A percentile compares a stretch with the other conserved stretches of the same genome.
These are phyloP conservation scores for Trifolium pratense DNA, from an alignment of 306 rosid genomes.

Conservation along the genomic window DNA sequence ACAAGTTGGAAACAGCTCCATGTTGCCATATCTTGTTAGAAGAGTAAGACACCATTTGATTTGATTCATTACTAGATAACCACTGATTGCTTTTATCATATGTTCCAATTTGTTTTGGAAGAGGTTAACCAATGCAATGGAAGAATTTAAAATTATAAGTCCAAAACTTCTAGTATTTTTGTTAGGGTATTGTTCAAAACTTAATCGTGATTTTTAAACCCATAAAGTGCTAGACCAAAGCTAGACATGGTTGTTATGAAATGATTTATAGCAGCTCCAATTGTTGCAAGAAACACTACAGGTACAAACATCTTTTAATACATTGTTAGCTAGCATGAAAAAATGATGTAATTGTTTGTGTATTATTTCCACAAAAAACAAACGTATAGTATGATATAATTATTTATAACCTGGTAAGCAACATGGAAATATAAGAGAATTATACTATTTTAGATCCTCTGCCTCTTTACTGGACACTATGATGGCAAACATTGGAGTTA, in stretches of 20 bases:
- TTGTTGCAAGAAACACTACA: not conserved
- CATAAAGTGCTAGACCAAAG: slow-evolving; percentile 83
- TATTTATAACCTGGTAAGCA: not conserved
- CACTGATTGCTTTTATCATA: too few species aligned
- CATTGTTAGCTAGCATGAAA: not conserved
- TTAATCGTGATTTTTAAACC: not conserved
- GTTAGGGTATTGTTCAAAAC: not conserved
- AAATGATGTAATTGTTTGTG: not conserved
- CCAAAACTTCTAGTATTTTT: too few species aligned
- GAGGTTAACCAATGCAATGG: too few species aligned
- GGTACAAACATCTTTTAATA: not conserved
- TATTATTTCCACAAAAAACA: not conserved
- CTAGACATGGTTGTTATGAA: slow-evolving; percentile 81
- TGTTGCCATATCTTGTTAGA: not conserved
- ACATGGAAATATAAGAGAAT: not conserved
- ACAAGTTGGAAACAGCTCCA: not conserved
- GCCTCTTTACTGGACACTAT: not conserved
- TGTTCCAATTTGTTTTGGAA: too few species aligned
- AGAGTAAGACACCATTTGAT: not conserved
- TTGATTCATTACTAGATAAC: not conserved
- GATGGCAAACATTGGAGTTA: not conserved
- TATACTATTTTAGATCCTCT: not conserved
- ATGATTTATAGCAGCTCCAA: slow-evolving; percentile 50
- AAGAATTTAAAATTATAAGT: not conserved
- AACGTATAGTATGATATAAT: not conserved